Percentiles rank a stretch among this genome's conserved stretches.
Conservation (phyloP, 2,329 filamentous ascomycete genomes). For the Rosellinia necatrix region DNA sequence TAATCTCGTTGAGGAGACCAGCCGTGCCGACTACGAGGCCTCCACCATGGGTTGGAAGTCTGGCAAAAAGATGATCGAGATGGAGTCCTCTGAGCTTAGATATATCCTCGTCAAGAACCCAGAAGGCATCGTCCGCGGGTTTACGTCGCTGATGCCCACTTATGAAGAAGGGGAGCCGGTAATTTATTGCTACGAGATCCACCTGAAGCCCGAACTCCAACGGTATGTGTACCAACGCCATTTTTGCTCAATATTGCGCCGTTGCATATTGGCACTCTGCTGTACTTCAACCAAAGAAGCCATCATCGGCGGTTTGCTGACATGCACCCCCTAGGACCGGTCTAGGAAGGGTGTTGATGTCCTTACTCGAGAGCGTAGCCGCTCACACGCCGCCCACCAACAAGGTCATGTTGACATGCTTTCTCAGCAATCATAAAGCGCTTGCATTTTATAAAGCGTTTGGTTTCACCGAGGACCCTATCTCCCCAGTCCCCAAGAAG, state of each 20-base stretch:
- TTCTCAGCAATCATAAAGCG: conserved; percentile 62
- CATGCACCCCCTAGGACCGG: conserved; percentile 57
- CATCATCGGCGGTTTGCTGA: neutral
- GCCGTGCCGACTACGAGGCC: conserved; percentile 64
- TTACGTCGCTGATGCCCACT: conserved; percentile 74
- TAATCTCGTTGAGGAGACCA: conserved; percentile 65
- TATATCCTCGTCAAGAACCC: conserved; percentile 65
- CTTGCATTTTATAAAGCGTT: conserved; percentile 64
- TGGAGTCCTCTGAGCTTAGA: conserved; percentile 68
- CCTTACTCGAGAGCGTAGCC: conserved; percentile 58
- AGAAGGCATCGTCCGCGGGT: conserved; percentile 50
- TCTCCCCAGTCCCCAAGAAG: conserved; percentile 57
- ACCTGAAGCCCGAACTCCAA: conserved; percentile 62
- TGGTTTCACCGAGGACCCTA: conserved; percentile 61
- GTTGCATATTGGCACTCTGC: too few species aligned
- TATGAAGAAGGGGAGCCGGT: conserved; percentile 69
- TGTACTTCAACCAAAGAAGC: too few species aligned
- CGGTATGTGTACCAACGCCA: conserved; percentile 47
- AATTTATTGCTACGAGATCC: conserved; percentile 80
- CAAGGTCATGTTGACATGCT: conserved; percentile 78
- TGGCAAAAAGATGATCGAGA: conserved; percentile 65
- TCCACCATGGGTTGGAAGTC: conserved; percentile 69
- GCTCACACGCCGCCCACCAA: conserved; percentile 56
- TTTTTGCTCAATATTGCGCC: neutral
- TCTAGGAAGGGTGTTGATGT: conserved; percentile 65